Percentiles rank a stretch among this genome's conserved stretches.
Conservation (phyloP, 164 flowering plant species). For the Cinnamomum chago region DNA sequence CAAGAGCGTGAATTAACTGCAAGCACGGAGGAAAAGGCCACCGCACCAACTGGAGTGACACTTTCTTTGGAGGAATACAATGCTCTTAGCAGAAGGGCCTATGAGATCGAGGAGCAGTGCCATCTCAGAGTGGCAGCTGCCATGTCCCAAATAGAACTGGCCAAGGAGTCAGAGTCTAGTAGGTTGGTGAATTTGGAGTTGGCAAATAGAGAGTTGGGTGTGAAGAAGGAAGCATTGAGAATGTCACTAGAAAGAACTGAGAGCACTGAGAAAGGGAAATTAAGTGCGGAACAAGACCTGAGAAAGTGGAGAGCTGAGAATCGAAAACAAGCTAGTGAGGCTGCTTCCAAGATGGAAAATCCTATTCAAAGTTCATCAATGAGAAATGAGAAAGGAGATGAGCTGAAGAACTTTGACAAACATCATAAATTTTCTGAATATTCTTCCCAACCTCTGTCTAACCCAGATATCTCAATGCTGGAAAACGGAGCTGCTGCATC, state of each 20-base stretch:
- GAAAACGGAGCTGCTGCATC: slow-evolving; percentile 28
- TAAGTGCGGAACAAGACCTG: slow-evolving; percentile 54
- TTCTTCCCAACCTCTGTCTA: slow-evolving; percentile 13
- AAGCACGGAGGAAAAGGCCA: slow-evolving; percentile 23
- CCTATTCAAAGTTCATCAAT: slow-evolving; percentile 30
- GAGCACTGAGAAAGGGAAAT: slow-evolving; percentile 76
- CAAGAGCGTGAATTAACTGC: slow-evolving; percentile 71
- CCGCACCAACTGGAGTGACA: slow-evolving; percentile 41
- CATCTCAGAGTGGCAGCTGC: slow-evolving; percentile 60
- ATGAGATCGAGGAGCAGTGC: slow-evolving; percentile 85
- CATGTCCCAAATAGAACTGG: slow-evolving; percentile 59
- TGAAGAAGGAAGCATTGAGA: slow-evolving; percentile 46
- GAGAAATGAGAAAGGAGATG: slow-evolving; percentile 38
- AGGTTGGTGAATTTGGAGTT: slow-evolving; percentile 65
- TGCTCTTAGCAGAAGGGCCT: slow-evolving; percentile 69
- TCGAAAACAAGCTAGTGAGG: slow-evolving; percentile 49
- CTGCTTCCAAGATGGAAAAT: slow-evolving; percentile 27
- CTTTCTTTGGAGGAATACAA: slow-evolving; percentile 79
- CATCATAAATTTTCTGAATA: slow-evolving; percentile 12
- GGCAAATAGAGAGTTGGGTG: slow-evolving; percentile 43
- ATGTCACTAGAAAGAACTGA: slow-evolving; percentile 67
- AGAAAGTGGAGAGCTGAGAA: slow-evolving; percentile 89
- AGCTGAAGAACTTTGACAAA: slow-evolving; percentile 19
- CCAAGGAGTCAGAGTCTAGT: slow-evolving; percentile 62
- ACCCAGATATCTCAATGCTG: slow-evolving; percentile 20